phyloP scores from a whole-genome alignment of 1,284 basidiomycete species.

The Inonotus hispidus region DNA sequence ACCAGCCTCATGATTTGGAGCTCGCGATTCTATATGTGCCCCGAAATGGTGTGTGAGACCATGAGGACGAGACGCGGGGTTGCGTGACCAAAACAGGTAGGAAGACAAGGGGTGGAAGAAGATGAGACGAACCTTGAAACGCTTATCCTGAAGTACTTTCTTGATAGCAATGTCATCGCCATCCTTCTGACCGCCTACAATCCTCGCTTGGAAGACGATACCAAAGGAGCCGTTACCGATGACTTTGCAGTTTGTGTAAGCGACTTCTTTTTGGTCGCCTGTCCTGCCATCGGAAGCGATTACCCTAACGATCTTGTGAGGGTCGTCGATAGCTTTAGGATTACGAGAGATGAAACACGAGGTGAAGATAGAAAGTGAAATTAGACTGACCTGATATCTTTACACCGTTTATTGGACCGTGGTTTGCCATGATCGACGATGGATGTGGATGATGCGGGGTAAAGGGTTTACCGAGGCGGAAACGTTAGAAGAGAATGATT shows the following conservation, averaged over 20 bases:
- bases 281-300: constrained; percentile 93
- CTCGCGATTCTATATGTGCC: constrained; percentile 82
- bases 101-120: constrained; percentile 20
- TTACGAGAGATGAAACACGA: constrained; percentile 23
- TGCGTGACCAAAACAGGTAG: constrained; percentile 8
- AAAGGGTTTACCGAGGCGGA: not conserved
- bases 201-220: constrained; percentile 90
- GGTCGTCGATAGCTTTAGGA: constrained; percentile 80
- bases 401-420: constrained; percentile 85
- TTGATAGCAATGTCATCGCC: constrained; percentile 96
- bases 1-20: constrained; percentile 99
- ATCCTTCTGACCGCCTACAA: constrained; percentile 55
- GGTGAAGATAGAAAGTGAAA: constrained; percentile 26
- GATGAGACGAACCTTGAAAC: constrained; percentile 83
- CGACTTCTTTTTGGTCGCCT: constrained; percentile 83
- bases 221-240: constrained; percentile 99
- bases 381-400: constrained; percentile 78
- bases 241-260: constrained; percentile 97
- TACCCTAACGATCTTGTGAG: constrained; percentile 91
- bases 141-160: constrained; percentile 99
- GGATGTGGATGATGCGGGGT: constrained; percentile 9
- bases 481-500: not conserved
- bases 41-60: constrained; percentile 17
- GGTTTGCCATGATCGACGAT: constrained; percentile 52
- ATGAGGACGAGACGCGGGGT: constrained; percentile 7